phyloP scores from a whole-genome alignment of 129 eudicot genomes.

The Lonicera japonica region DNA sequence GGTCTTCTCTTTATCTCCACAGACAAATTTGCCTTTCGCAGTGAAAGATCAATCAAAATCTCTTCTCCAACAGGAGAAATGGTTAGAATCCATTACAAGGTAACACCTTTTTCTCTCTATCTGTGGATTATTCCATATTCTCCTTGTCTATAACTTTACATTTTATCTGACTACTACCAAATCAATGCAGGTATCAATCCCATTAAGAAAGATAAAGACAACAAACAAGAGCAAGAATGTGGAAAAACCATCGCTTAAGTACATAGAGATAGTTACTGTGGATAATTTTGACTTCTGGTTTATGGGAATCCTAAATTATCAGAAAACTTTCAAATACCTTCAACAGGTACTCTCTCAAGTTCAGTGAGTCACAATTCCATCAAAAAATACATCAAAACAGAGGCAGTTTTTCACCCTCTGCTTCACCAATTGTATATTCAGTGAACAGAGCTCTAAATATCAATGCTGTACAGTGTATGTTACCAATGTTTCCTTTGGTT shows the following conservation, averaged over 20 bases:
- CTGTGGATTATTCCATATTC: not conserved
- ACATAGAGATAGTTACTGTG: constrained; percentile 23
- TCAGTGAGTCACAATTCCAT: not conserved
- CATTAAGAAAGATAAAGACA: constrained; percentile 17
- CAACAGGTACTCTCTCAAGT: constrained; percentile 5
- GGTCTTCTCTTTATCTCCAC: constrained; percentile 32
- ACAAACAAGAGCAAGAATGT: constrained; percentile 11
- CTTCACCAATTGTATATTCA: too few species aligned
- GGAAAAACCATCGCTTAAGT: constrained; percentile 25
- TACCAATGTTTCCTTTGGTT: too few species aligned
- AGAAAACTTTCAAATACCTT: constrained; percentile 19
- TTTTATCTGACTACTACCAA: not conserved
- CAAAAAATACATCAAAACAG: too few species aligned
- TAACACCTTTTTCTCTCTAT: not conserved
- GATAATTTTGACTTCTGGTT: constrained; percentile 45
- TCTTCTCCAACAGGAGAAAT: constrained; percentile 14
- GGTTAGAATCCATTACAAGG: constrained; percentile 16
- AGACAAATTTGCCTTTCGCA: constrained; percentile 14
- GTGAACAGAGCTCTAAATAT: not conserved
- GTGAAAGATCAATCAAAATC: constrained; percentile 19
- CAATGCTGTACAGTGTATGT: too few species aligned
- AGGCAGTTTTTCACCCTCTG: too few species aligned
- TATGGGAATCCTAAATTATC: constrained; percentile 8
- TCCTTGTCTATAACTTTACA: not conserved
- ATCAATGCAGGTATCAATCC: constrained; percentile 7